These are phyloP conservation scores for Cicer arietinum DNA, from an alignment of 306 rosid genomes.

Conservation along the genomic window DNA sequence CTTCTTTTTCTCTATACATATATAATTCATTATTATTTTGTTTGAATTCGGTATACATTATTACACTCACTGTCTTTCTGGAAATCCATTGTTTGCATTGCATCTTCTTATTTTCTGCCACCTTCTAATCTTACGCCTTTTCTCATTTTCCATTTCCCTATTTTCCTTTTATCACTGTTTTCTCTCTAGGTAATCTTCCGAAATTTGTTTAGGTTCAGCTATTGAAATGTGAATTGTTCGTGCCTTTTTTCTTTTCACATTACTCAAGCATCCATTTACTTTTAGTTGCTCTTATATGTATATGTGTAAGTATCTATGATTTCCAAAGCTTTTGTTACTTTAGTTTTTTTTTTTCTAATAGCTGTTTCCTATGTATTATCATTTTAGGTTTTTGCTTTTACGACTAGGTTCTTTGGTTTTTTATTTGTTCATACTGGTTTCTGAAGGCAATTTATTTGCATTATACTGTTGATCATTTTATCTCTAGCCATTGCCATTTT, in stretches of 20 bases:
- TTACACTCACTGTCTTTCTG: neutral
- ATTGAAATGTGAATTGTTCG: neutral
- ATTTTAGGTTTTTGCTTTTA: too few species aligned
- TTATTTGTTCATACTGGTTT: too few species aligned
- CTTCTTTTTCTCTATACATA: too few species aligned
- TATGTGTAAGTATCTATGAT: neutral
- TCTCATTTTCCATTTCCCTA: slow-evolving; percentile 12
- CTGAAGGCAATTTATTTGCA: too few species aligned
- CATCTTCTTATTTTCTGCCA: neutral
- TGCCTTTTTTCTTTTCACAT: neutral
- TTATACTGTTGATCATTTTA: too few species aligned
- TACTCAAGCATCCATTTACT: neutral
- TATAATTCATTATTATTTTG: too few species aligned
- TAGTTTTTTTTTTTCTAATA: too few species aligned
- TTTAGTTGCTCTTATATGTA: neutral
- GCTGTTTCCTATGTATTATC: too few species aligned
- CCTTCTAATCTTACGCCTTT: neutral
- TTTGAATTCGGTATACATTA: neutral
- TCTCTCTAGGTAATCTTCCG: neutral
- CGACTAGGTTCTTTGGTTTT: too few species aligned
- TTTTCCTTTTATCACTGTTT: neutral
- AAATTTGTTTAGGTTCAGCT: neutral
- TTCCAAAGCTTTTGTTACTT: too few species aligned
- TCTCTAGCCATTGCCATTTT: too few species aligned
- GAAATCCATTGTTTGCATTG: neutral